Evolutionary conservation across 345 rosid genomes (phyloP), one percentile per base, ranked within the genome.

Genomic region (Eutrema yunnanense): DNA sequence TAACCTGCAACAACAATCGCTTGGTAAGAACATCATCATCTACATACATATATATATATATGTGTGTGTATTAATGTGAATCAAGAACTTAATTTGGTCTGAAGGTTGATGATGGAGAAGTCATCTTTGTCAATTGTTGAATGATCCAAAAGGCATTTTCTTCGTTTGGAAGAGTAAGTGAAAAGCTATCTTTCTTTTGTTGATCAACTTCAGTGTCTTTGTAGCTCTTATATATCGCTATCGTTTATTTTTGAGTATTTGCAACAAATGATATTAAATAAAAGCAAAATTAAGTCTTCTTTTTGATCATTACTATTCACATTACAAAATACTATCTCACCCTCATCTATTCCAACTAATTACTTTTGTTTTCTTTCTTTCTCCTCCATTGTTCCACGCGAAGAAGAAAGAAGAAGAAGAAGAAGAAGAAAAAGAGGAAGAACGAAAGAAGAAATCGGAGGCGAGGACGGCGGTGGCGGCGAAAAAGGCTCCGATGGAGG

Each of bases 31-130:
- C 16, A 16, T 16, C 62, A 70, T 41, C 48, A 40, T 43, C 58
- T 10, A 26, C 37, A 26, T 12, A 16, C 16, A 14, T 12, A 6
- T 38, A 12, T 41, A 1, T 52, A 3, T 5, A 3, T 38, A 3
- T 57, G 2, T 38, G 5, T 57, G 2, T 47, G n/a, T 44, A 22
- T 3, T 34, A 3, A 16, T 14, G 62, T 43, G 58, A 64, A 76
- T 32, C 47, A 62, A 62, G 59, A 75, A 62, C 74, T 75, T 75
- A 75, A 16, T 65, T 73, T 65, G 78, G 72, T 73, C 4, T 65
- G 53, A 57, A 65, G 67, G 19, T 57, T 0, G 77, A 57, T 47
- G 78, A 65, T 65, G 72, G 49, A 69, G 44, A 49, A 65, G 78
- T 48, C 78, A 73, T 73, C 2, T 47, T 47, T 57, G 77, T 73